Evolutionary conservation across 2,329 filamentous ascomycete species (phyloP).

Genomic region (Fusarium longipes): DNA sequence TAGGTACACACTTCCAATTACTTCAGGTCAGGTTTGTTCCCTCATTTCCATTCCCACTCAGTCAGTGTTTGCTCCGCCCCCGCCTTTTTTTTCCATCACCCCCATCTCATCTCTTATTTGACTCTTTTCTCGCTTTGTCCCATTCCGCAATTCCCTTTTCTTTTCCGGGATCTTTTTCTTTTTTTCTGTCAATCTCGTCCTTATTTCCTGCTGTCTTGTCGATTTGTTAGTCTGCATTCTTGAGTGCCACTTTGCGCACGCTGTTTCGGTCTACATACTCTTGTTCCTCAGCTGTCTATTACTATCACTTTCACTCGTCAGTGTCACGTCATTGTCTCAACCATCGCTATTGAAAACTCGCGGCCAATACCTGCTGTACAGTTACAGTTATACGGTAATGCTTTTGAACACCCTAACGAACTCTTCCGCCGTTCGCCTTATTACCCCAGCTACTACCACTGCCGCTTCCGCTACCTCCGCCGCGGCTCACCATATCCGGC

Average conservation of each 20-base stretch:
- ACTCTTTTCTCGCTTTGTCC: conserved; percentile 36
- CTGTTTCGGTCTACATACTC: neutral
- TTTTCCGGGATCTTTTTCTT: conserved; percentile 41
- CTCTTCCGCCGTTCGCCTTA: conserved; percentile 24
- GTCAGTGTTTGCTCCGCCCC: conserved; percentile 42
- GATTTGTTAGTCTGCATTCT: neutral
- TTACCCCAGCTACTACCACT: conserved; percentile 25
- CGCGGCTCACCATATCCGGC: conserved; percentile 36
- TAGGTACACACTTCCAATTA: conserved; percentile 9
- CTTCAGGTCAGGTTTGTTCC: conserved; percentile 4
- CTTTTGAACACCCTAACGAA: conserved; percentile 23
- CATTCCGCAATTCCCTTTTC: conserved; percentile 44
- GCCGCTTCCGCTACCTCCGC: conserved; percentile 27
- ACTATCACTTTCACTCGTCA: conserved; percentile 2
- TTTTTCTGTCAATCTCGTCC: conserved; percentile 14
- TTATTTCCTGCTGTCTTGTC: conserved; percentile 31
- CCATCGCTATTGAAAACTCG: neutral
- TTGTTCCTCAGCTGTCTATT: neutral
- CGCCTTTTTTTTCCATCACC: conserved; percentile 40
- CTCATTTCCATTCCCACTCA: conserved; percentile 15
- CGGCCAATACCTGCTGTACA: neutral
- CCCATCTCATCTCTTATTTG: conserved; percentile 33
- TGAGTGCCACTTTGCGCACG: neutral
- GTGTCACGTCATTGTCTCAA: neutral
- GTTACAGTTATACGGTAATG: neutral